Evolutionary conservation across 495 filamentous ascomycete genomes (phyloP).

Genomic region (Thozetella sp.): DNA sequence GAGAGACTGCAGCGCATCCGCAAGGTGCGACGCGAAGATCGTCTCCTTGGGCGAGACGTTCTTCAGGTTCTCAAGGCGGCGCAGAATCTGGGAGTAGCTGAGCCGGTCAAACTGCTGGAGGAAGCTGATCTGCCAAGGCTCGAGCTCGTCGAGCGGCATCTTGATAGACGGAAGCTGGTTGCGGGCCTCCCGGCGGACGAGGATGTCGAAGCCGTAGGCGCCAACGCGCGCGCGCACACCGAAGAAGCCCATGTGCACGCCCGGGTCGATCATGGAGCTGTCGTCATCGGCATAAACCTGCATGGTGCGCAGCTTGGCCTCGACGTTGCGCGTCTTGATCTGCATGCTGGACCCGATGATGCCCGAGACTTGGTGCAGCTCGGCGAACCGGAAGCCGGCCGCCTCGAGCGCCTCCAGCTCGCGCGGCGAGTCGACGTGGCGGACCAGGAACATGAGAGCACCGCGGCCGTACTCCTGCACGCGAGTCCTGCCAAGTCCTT

Average conservation of each 20-base stretch:
- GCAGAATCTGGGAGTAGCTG: slow-evolving; percentile 1
- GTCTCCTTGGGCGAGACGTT: slow-evolving; percentile 42
- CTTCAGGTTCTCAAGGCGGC: slow-evolving; percentile 57
- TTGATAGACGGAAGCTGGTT: slow-evolving; percentile 70
- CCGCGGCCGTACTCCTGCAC: slow-evolving; percentile 58
- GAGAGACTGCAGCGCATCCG: slow-evolving; percentile 34
- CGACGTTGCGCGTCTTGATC: slow-evolving; percentile 57
- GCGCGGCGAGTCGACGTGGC: slow-evolving; percentile 51
- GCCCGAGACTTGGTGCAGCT: slow-evolving; percentile 65
- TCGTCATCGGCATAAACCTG: slow-evolving; percentile 50
- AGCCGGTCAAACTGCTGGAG: slow-evolving; percentile 24
- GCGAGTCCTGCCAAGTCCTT: slow-evolving; percentile 13
- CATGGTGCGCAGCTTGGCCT: slow-evolving; percentile 61
- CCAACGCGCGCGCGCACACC: slow-evolving; percentile 68
- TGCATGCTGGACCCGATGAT: slow-evolving; percentile 73
- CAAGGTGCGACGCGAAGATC: slow-evolving; percentile 36
- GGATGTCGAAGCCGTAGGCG: slow-evolving; percentile 69
- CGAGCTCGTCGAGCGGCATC: slow-evolving; percentile 57
- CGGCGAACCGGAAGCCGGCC: slow-evolving; percentile 76
- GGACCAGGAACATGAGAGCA: slow-evolving; percentile 81
- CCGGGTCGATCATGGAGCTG: slow-evolving; percentile 56
- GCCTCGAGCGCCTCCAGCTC: slow-evolving; percentile 66
- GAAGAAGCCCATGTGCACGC: slow-evolving; percentile 78
- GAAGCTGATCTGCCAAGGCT: slow-evolving; percentile 58
- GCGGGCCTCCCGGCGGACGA: slow-evolving; percentile 64